A percentile compares a stretch with the other conserved stretches of the same genome.
phyloP scores from a whole-genome alignment of 2,329 filamentous ascomycete species.

The Biscogniauxia marginata region DNA sequence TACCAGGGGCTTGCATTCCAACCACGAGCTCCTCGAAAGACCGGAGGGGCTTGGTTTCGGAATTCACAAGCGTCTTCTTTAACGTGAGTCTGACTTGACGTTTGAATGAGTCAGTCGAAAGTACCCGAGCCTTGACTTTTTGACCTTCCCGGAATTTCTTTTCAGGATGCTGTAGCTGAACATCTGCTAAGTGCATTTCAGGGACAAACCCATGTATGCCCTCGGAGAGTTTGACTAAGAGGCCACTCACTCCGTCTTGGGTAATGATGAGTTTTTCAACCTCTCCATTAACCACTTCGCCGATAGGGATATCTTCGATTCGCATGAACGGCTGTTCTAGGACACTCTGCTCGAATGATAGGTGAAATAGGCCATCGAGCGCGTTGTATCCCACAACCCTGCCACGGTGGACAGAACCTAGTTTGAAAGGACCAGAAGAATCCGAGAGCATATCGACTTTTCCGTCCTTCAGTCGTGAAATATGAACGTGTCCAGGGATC shows the following conservation, averaged over 20 bases:
- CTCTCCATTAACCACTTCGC: constrained; percentile 75
- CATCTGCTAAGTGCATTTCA: constrained; percentile 84
- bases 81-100: constrained; percentile 82
- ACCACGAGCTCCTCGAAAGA: constrained; percentile 71
- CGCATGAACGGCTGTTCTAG: constrained; percentile 86
- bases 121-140: constrained; percentile 78
- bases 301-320: constrained; percentile 85
- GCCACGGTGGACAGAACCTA: constrained; percentile 75
- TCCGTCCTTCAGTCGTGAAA: constrained; percentile 86
- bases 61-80: constrained; percentile 93
- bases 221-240: constrained; percentile 82
- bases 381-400: constrained; percentile 85
- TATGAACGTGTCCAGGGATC: constrained; percentile 86
- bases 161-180: constrained; percentile 85
- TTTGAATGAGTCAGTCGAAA: constrained; percentile 75
- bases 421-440: constrained; percentile 72
- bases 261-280: constrained; percentile 83
- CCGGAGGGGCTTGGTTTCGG: constrained; percentile 75
- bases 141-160: constrained; percentile 91
- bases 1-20: constrained; percentile 80
- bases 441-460: constrained; percentile 83
- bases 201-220: constrained; percentile 87
- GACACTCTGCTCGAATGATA: constrained; percentile 80
- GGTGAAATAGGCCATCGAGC: constrained; percentile 78
- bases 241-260: constrained; percentile 72